phyloP scores from a whole-genome alignment of 1,284 basidiomycete genomes.

The Trametes polyzona region DNA sequence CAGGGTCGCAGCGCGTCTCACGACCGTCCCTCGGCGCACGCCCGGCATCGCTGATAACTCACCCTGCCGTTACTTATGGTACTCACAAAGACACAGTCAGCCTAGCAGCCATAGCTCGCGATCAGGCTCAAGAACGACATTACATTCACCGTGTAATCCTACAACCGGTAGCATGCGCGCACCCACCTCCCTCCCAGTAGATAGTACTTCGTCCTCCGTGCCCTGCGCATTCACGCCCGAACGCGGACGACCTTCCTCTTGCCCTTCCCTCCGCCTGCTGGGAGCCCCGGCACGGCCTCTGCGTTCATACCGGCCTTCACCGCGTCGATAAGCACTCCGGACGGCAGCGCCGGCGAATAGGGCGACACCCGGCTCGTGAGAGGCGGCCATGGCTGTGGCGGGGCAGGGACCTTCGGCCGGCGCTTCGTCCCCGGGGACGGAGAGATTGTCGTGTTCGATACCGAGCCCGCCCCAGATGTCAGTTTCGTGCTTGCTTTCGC shows the following conservation, averaged over 20 bases:
- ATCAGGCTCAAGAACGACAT: slow-evolving; percentile 6
- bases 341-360: slow-evolving; percentile 72
- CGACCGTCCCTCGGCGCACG: slow-evolving; percentile 2
- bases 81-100: neutral
- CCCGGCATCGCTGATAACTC: slow-evolving; percentile 13
- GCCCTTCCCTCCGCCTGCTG: slow-evolving; percentile 59
- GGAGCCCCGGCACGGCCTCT: slow-evolving; percentile 41
- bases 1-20: slow-evolving; percentile 17
- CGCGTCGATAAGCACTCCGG: slow-evolving; percentile 75
- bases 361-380: slow-evolving; percentile 59
- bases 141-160: slow-evolving; percentile 21
- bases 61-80: neutral
- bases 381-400: slow-evolving; percentile 58
- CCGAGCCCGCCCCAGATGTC: slow-evolving; percentile 26
- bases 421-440: slow-evolving; percentile 38
- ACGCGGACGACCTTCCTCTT: slow-evolving; percentile 82
- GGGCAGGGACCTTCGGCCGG: slow-evolving; percentile 48
- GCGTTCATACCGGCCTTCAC: slow-evolving; percentile 81
- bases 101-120: neutral
- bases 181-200: slow-evolving; percentile 1
- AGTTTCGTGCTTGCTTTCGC: slow-evolving; percentile 39
- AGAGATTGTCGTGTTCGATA: slow-evolving; percentile 30
- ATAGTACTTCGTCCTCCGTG: neutral
- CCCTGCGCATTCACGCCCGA: slow-evolving; percentile 44
- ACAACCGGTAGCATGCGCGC: slow-evolving; percentile 21